Evolutionary conservation across 495 filamentous ascomycete genomes (phyloP), one percentile per base, ranked within the genome.

Genomic region (Paragyromitra xinjiangensis): DNA sequence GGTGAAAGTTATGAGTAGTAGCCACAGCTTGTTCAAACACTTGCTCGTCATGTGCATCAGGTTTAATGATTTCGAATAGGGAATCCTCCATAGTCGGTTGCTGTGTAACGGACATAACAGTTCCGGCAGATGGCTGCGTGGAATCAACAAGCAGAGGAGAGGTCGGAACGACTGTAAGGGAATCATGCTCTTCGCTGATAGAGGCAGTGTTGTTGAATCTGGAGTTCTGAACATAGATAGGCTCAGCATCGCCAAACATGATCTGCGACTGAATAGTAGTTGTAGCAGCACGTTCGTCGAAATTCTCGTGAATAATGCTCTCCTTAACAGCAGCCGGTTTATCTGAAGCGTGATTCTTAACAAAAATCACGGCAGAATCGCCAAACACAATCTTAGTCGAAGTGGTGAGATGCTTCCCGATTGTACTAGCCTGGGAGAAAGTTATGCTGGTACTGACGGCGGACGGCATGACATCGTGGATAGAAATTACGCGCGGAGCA

Each of bases 191-290:
- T 19, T 45, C 7, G 9, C 16, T 8, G 2, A 34, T 19, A 6
- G 7, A 12, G 6, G 1, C 12, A 37, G 7, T 2, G 3, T 69
- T 69, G 24, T 6, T 1, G 42, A 69, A 69, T 1, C 24, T 61
- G 7, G 67, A 69, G 53, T 69, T 59, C 8, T 12, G 3, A 45
- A 48, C 53, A 44, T 44, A 34, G 8, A 61, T 37, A 11, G 22
- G 67, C 24, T 44, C 22, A 7, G 53, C 67, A 26, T 69, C 67
- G 34, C 67, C 67, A 22, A 69, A 59, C 9, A 34, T 7, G 8
- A 59, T 45, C 3, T 4, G 3, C 0, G 16, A 19, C 0, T 6
- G 66, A 37, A 0, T 19, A 9, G 6, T 34, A 14, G 39, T 22
- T 0, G 9, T 12, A 14, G 24, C 24, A 56, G 22, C 7, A 9